These are phyloP conservation scores for Boletus subluridellus DNA, from an alignment of 1,284 basidiomycete species.

Conservation along the genomic window DNA sequence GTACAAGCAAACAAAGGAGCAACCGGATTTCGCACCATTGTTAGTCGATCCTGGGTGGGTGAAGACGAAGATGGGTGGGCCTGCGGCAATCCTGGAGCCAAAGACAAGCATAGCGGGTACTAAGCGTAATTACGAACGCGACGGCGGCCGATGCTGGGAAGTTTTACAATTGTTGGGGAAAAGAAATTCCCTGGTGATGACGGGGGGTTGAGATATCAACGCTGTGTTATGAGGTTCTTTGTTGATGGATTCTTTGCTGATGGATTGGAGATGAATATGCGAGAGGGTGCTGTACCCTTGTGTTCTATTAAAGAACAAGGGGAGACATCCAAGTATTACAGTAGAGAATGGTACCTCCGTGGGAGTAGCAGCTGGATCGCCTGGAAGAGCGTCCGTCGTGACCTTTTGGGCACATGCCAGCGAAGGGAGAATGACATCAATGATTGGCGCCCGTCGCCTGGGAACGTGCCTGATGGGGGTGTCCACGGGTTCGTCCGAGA, in stretches of 20 bases:
- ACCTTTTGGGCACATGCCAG: background rate
- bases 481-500: background rate
- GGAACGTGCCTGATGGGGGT: conserved; percentile 5
- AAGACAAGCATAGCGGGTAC: background rate
- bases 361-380: background rate
- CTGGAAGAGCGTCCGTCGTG: background rate
- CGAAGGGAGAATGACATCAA: conserved; percentile 7
- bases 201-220: background rate
- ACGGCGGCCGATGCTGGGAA: conserved; percentile 12
- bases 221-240: background rate
- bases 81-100: conserved; percentile 5
- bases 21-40: conserved; percentile 25
- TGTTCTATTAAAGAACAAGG: background rate
- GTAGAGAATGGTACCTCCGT: background rate
- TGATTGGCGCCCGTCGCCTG: conserved; percentile 20
- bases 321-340: background rate
- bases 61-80: conserved; percentile 24
- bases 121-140: background rate
- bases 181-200: conserved; percentile 6
- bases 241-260: background rate
- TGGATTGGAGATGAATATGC: background rate
- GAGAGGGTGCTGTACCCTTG: background rate
- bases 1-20: conserved; percentile 32
- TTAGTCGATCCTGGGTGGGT: conserved; percentile 33
- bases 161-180: background rate